These are phyloP conservation scores for Diaporthe humulicola DNA, from an alignment of 2,329 filamentous ascomycete genomes.

Conservation along the genomic window DNA sequence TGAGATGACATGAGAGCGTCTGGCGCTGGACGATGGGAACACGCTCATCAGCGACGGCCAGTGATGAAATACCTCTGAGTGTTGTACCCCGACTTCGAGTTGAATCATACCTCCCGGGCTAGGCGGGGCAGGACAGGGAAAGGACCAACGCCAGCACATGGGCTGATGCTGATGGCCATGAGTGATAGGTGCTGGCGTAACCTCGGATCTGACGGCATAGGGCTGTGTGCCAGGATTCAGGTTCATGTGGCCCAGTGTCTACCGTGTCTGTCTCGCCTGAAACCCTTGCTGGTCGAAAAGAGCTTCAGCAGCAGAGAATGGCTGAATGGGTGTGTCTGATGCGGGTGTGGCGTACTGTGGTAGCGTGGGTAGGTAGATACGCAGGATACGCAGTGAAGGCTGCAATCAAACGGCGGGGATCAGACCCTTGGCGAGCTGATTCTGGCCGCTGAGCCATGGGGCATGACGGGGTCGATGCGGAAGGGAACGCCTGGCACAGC, in stretches of 20 bases:
- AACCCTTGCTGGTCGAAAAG: neutral
- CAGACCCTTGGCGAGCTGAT: conserved; percentile 27
- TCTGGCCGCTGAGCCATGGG: conserved; percentile 3
- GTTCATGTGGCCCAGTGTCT: conserved; percentile 7
- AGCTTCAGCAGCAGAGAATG: neutral
- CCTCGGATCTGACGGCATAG: conserved; percentile 17
- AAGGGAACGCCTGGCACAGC: conserved; percentile 20
- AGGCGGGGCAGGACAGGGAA: conserved; percentile 21
- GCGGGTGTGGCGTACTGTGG: neutral
- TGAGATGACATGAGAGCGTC: neutral
- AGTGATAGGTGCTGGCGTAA: conserved; percentile 10
- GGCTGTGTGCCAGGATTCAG: conserved; percentile 21
- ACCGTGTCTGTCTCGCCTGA: neutral
- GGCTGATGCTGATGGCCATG: conserved; percentile 7
- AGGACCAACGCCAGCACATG: neutral
- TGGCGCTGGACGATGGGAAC: neutral
- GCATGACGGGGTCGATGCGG: neutral
- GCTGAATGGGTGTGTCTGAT: neutral
- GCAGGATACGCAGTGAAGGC: neutral
- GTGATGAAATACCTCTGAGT: conserved; percentile 10
- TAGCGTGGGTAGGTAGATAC: no score
- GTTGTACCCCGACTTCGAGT: neutral
- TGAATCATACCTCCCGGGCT: neutral
- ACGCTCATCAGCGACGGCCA: conserved; percentile 5
- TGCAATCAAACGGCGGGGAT: conserved; percentile 1